phyloP scores from a whole-genome alignment of 495 filamentous ascomycete species.

The Penicillium herquei region DNA sequence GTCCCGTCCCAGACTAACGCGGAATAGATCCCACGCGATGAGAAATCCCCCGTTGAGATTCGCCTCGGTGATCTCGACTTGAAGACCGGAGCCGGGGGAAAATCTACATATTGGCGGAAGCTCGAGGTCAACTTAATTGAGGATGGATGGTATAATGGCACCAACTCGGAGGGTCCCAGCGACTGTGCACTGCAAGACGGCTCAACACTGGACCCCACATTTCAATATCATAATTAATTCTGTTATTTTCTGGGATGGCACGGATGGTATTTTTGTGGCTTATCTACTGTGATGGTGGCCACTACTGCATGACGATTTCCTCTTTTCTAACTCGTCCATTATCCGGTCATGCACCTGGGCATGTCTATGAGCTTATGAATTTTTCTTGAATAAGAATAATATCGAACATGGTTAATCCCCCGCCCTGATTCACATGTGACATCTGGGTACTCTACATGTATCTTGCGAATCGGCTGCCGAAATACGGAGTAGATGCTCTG shows the following conservation, averaged over 20 bases:
- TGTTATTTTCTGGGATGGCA: neutral
- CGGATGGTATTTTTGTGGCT: too few species aligned
- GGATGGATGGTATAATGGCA: conserved; percentile 71
- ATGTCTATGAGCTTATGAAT: too few species aligned
- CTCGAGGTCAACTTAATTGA: conserved; percentile 61
- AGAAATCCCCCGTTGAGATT: conserved; percentile 57
- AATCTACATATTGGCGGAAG: conserved; percentile 69
- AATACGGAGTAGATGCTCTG: too few species aligned
- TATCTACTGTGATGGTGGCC: too few species aligned
- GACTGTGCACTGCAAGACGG: conserved; percentile 29
- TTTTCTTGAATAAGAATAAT: too few species aligned
- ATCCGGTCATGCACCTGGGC: too few species aligned
- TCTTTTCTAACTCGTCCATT: too few species aligned
- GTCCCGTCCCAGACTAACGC: neutral
- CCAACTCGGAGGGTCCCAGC: conserved; percentile 24
- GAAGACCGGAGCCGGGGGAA: conserved; percentile 68
- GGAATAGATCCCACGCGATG: conserved; percentile 27
- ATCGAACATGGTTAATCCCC: too few species aligned
- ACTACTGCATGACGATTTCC: too few species aligned
- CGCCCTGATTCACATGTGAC: too few species aligned
- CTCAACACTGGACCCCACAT: neutral
- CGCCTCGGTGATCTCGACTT: conserved; percentile 84
- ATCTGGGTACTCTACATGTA: too few species aligned
- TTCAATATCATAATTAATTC: neutral
- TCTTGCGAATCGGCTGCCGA: too few species aligned